Base-by-base conservation (phyloP, 768 basidiomycete genomes). In the Dendrothele bispora region DNA sequence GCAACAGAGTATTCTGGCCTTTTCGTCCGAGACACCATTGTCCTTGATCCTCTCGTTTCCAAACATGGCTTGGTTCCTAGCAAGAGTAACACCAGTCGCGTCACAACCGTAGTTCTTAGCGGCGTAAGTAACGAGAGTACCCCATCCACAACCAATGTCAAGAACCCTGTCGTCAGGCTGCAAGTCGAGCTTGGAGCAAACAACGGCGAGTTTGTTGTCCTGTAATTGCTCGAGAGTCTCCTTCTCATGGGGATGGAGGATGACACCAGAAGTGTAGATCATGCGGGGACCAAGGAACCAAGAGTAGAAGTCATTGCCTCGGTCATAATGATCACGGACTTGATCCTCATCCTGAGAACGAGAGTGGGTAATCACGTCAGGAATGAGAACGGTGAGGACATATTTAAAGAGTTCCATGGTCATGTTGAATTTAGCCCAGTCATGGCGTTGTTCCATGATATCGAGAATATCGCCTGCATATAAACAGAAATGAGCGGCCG, bases 51-150 rank as follows among this genome's bases (percentile, higher is more conserved):
- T 79, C 8, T 92, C 79, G 55, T 88, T 95, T 32, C 95, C 95
- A 54, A 98, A 99, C 51, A 83, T 82, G 50, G 94, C 83, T 68
- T 98, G 95, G 60, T 98, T 91, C 65, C 83, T 80, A 26, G 79
- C 87, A 25, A 99, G 84, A 1, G 97, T 99, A 51, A 98, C 86
- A 60, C 97, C 97, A 22, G 95, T 98, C 40, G 86, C 92, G 61
- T 98, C 94, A 54, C 91, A 95, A n/a, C 75, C 88, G 63, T 86
- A 98, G 74, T 99, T 99, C 74, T 98, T 98, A 26, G 91, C 88
- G 36, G 97, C 97, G 58, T 93, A 95, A 1, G 95, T 86, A 32
- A 83, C 81, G 46, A 99, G 83, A 1, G 97, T 97, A 22, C 95
- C 97, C 97, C 97, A 99, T 36, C 97, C 97, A 57, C 91, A 93